A percentile compares a stretch with the other conserved stretches of the same genome.
These are phyloP conservation scores for Bipolaris gigantea DNA, from an alignment of 2,329 filamentous ascomycete genomes.

Conservation along the genomic window DNA sequence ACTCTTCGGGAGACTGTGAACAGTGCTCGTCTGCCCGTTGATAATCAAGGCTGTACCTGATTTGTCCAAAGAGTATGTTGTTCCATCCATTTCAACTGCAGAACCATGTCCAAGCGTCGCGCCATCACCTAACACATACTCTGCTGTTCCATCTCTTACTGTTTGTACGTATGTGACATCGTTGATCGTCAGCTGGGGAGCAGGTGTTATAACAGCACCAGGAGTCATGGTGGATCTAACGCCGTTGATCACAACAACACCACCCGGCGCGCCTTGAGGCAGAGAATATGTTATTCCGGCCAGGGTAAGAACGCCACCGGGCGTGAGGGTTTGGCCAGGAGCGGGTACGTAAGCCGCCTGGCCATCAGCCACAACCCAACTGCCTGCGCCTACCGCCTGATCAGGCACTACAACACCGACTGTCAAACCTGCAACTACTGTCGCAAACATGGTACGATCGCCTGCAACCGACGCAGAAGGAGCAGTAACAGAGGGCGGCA, in stretches of 20 bases:
- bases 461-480: constrained; percentile 27
- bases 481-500: constrained; percentile 15
- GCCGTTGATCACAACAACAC: constrained; percentile 32
- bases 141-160: constrained; percentile 28
- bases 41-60: constrained; percentile 35
- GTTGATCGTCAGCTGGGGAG: constrained; percentile 30
- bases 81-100: constrained; percentile 30
- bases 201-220: constrained; percentile 17
- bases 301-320: constrained; percentile 32
- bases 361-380: constrained; percentile 28
- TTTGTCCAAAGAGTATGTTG: constrained; percentile 33
- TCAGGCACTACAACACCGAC: constrained; percentile 22
- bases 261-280: constrained; percentile 27
- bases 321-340: constrained; percentile 29
- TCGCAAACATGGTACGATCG: constrained; percentile 25
- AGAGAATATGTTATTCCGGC: constrained; percentile 36
- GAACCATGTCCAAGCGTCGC: constrained; percentile 31
- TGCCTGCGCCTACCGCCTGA: constrained; percentile 22
- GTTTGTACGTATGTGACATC: constrained; percentile 32
- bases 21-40: constrained; percentile 37
- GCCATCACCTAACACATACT: constrained; percentile 22
- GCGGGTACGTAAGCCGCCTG: constrained; percentile 33
- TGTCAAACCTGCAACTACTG: constrained; percentile 30
- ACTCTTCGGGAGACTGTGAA: constrained; percentile 28
- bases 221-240: constrained; percentile 27